Base-by-base conservation (phyloP, 805 yeast species). In the Kodamaea hsintzibuensis region DNA sequence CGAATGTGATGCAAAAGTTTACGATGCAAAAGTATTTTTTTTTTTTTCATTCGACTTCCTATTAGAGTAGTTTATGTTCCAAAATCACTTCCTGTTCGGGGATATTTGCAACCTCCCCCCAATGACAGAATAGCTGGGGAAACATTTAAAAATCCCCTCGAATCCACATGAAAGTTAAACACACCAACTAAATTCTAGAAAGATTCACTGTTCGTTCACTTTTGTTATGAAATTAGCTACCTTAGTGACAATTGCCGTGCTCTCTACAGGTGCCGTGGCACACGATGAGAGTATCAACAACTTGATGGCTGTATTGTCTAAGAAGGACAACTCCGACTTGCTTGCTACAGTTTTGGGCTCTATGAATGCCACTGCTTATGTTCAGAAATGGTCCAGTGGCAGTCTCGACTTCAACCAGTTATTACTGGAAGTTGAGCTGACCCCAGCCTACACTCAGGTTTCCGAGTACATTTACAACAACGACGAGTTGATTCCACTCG, bases 361-460 rank as follows among this genome's bases (percentile, higher is more conserved):
- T 45, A 42, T 50, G 27, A 47, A 42, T 40, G 47, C 44, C 25
- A 44, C 52, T 2, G 48, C 27, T 10, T 16, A 22, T 25, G 42
- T 50, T 12, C 39, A 25, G n/a, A 43, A 42, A 3, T 42, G 25
- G 37, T 14, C 42, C 2, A 13, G 38, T 9, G 48, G 48, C 1
- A 42, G 35, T 42, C 30, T 47, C 5, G 43, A 51, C 42, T 33
- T 39, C 42, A 39, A 43, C 35, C 13, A 35, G 17, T 30, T 51
- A 10, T 30, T 51, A 17, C 45, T 38, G 42, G 42, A 38, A 49
- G 56, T 65, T 42, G 47, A 63, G 33, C 49, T 45, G 18, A 54
- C 59, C 4, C 61, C 68, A 1, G 52, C 57, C 35, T 55, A 59
- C 25, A 46, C 52, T 1, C 54, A 62, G 14, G 58, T 64, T 4